phyloP scores from a whole-genome alignment of 2,329 filamentous ascomycete species.

The Penicillium hordei region DNA sequence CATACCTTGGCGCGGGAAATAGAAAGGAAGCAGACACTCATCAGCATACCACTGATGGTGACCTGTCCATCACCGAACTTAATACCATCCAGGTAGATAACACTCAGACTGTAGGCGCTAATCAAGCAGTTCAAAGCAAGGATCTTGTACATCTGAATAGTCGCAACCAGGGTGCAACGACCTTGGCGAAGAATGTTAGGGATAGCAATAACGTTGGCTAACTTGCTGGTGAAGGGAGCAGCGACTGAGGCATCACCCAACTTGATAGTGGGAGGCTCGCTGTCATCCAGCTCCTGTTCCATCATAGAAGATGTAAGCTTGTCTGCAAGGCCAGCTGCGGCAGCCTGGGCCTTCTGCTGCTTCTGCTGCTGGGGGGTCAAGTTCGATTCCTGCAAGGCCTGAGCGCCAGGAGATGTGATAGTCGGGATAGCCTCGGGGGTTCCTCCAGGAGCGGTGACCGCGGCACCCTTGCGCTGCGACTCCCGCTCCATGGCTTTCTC shows the following conservation, averaged over 20 bases:
- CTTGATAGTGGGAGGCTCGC: conserved; percentile 93
- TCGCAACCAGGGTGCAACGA: conserved; percentile 93
- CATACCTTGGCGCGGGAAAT: conserved; percentile 88
- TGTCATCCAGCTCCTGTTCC: conserved; percentile 82
- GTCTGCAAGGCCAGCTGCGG: conserved; percentile 77
- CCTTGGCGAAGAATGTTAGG: conserved; percentile 98
- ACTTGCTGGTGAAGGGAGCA: conserved; percentile 95
- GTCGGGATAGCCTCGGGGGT: conserved; percentile 58
- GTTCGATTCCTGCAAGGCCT: conserved; percentile 56
- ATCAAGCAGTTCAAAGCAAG: conserved; percentile 96
- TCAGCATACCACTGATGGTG: conserved; percentile 98
- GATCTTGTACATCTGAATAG: conserved; percentile 99
- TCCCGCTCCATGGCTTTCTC: conserved; percentile 87
- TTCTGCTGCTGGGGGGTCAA: conserved; percentile 53
- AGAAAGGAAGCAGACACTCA: conserved; percentile 98
- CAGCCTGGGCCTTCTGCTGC: conserved; percentile 61
- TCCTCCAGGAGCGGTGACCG: conserved; percentile 47
- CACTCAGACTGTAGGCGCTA: conserved; percentile 93
- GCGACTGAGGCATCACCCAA: conserved; percentile 96
- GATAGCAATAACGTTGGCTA: conserved; percentile 93
- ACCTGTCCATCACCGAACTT: conserved; percentile 99
- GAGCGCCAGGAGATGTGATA: conserved; percentile 66
- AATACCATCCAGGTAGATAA: conserved; percentile 95
- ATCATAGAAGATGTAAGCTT: conserved; percentile 84
- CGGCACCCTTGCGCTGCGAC: conserved; percentile 72